Evolutionary conservation across 345 rosid species (phyloP).

Genomic region (Gossypioides kirkii): DNA sequence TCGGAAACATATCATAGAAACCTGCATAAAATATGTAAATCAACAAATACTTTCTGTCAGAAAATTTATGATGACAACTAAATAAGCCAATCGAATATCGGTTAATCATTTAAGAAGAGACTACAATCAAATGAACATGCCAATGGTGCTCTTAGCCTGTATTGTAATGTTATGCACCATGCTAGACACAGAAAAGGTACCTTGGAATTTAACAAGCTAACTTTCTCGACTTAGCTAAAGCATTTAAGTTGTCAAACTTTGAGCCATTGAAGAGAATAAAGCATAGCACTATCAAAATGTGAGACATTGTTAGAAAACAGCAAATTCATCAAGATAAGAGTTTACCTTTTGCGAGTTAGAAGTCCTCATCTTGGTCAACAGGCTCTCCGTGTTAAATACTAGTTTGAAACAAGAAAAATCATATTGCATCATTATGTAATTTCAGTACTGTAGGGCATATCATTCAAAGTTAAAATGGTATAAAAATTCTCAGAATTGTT

Average conservation of each 20-base stretch:
- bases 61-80: not conserved
- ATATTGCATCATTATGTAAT: not conserved
- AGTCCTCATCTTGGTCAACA: not conserved
- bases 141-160: not conserved
- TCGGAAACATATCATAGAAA: not conserved
- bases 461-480: constrained; percentile 14
- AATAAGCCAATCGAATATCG: not conserved
- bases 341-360: not conserved
- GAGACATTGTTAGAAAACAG: not conserved
- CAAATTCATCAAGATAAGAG: not conserved
- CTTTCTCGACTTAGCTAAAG: not conserved
- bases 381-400: not conserved
- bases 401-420: constrained; percentile 1
- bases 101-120: not conserved
- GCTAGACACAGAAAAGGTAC: not conserved
- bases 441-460: not conserved
- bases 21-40: constrained; percentile 1
- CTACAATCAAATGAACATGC: not conserved
- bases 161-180: not conserved
- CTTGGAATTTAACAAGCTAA: not conserved
- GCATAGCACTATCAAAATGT: not conserved
- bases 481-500: constrained; percentile 28
- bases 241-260: not conserved
- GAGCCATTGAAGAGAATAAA: not conserved
- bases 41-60: not conserved